Conservation (phyloP, 1,284 basidiomycete species). For the Ganoderma multipileum region DNA sequence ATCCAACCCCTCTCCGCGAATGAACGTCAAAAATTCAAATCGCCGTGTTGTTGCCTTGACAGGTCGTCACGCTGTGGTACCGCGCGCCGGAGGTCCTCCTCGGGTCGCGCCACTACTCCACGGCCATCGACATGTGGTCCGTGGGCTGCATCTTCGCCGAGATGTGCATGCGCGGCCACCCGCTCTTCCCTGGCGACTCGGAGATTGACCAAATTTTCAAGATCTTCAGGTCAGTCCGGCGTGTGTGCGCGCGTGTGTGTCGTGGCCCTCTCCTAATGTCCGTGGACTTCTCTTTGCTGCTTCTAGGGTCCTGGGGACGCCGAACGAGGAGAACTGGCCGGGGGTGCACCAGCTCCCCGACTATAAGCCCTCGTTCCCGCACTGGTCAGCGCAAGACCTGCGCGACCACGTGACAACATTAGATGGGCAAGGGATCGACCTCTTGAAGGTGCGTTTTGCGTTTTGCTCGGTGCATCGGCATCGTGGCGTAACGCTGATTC, state of each 20-base stretch:
- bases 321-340: conserved; percentile 92
- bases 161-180: conserved; percentile 89
- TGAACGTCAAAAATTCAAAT: not conserved
- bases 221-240: conserved; percentile 85
- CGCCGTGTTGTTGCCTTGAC: conserved; percentile 4
- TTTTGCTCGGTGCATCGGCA: not conserved
- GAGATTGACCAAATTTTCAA: conserved; percentile 99
- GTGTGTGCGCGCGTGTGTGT: not conserved
- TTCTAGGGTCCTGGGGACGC: conserved; percentile 90
- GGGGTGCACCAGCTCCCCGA: conserved; percentile 91
- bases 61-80: conserved; percentile 99
- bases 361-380: conserved; percentile 97
- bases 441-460: conserved; percentile 74
- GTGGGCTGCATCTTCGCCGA: conserved; percentile 96
- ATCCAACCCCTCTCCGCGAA: not conserved
- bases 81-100: conserved; percentile 96
- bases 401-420: conserved; percentile 69
- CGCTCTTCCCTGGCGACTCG: conserved; percentile 97
- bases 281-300: not conserved
- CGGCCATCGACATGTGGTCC: conserved; percentile 98
- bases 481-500: not conserved
- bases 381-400: conserved; percentile 85
- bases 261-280: not conserved
- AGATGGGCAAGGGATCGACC: conserved; percentile 78
- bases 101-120: conserved; percentile 95